Evolutionary conservation across 768 basidiomycete genomes (phyloP), one percentile per base, ranked within the genome.

Genomic region (Mycena vulgaris): DNA sequence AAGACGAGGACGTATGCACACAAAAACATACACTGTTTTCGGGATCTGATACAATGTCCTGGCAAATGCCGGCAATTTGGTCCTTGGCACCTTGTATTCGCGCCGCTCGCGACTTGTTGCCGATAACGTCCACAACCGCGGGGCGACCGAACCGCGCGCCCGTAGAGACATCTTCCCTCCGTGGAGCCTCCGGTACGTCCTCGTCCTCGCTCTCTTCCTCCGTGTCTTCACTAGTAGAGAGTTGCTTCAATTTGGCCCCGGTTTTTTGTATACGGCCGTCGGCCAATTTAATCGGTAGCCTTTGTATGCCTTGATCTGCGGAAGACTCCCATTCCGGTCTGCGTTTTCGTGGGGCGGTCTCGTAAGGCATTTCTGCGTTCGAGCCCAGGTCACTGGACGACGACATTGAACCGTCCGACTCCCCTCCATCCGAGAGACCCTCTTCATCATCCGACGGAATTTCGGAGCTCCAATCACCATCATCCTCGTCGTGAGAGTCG

Each of bases 31-130:
- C 97, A 69, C 92, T 95, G 77, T 95, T 96, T 83, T 99, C 98
- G 28, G 97, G 97, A 71, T 99, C 97, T 27, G 93, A 89, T 55
- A 98, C 83, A 62, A 99, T 94, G 75, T 98, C 97, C 77, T 98
- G 95, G 78, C 96, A 98, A 35, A 98, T 90, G 31, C 88, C 86
- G 1, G 96, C 98, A 70, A 99, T 95, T 82, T 99, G 96, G 77
- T 98, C 96, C 75, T 97, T 95, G 17, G 97, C 97, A 47, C 85
- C 85, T 73, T 90, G 90, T 72, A 98, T 83, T 61, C 92, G 86
- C 57, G 84, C 85, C 72, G 87, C 88, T 69, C 92, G 88, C 27
- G 93, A 92, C 74, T 86, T 86, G 69, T 88, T 92, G 47, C 83
- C 81, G 42, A 97, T 83, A 51, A 97, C 85, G 71, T 93, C 91